Evolutionary conservation across 148 eudicot genomes (phyloP), one percentile per base, ranked within the genome.

Genomic region (Polygonum maritimum): DNA sequence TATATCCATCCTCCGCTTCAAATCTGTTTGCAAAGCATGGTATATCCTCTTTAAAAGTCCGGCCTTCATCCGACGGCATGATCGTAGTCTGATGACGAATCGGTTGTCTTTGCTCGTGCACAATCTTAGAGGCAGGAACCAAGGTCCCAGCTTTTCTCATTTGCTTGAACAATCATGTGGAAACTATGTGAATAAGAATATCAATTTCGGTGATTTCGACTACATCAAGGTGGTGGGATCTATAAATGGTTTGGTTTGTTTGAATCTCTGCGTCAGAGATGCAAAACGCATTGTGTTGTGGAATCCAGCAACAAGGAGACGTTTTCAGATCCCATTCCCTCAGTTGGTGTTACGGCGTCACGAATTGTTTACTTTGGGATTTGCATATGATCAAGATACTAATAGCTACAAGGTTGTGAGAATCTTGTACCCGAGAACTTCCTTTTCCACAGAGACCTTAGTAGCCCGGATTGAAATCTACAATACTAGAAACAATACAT

Each of bases 251-350:
- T 31, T 81, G 14, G 19, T 81, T 69, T 81, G 83, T 69, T 60
- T 81, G 49, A 77, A 49, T 19, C 16, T 81, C 48, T 39, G 52
- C 47, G 1, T 44, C 11, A 26, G 31, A 26, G 11, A 74, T 44
- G 81, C 63, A 2, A 69, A 55, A 1, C 75, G 58, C 49, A 71
- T 78, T 45, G 4, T 81, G 14, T 49, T 78, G 9, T 81, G 81
- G 84, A 81, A 81, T 45, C 84, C 84, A 8, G 81, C 78, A 2
- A 81, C 73, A 33, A 81, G 69, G 57, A 52, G 39, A 9, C 49
- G 39, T 3, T 55, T 7, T 75, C 47, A 26, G 73, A 67, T 52
- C 73, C 79, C 74, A 78, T 65, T 55, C 71, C 79, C 62, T 11
- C 22, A 19, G 7, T 75, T 75, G 1, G 48, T 77, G 6, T 10